phyloP scores from a whole-genome alignment of 352 stramenopile genomes.

The Pythium aphanidermatum region DNA sequence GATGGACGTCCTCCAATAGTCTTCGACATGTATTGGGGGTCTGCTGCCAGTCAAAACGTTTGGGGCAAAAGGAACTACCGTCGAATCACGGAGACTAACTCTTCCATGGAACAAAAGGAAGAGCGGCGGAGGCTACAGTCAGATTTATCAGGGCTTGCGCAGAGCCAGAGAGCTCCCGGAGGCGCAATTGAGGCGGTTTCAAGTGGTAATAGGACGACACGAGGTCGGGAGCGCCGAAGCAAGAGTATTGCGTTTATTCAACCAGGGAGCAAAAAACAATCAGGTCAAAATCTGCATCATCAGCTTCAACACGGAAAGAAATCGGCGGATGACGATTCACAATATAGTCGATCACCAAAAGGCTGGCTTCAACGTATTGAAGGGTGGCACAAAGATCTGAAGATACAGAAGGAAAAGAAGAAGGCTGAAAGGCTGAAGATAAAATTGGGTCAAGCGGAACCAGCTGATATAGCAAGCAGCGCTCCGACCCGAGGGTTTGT shows the following conservation, averaged over 20 bases:
- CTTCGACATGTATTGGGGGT: constrained; percentile 62
- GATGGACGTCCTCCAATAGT: constrained; percentile 29
- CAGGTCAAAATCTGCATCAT: constrained; percentile 16
- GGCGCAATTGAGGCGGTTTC: constrained; percentile 10
- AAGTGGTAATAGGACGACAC: not conserved
- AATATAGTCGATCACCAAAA: constrained; percentile 49
- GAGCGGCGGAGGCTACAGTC: constrained; percentile 36
- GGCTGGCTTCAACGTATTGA: constrained; percentile 77
- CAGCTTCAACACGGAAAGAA: constrained; percentile 6
- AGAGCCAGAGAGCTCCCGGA: constrained; percentile 7
- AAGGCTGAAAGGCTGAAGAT: constrained; percentile 61
- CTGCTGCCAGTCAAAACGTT: constrained; percentile 45
- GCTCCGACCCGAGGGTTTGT: constrained; percentile 21
- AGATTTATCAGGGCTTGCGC: constrained; percentile 21
- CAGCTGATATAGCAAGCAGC: constrained; percentile 10
- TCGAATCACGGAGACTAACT: constrained; percentile 25
- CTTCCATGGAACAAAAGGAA: constrained; percentile 24
- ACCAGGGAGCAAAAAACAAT: constrained; percentile 21
- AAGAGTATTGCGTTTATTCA: constrained; percentile 66
- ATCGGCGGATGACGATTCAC: constrained; percentile 29
- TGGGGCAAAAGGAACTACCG: constrained; percentile 50
- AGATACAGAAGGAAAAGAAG: constrained; percentile 72
- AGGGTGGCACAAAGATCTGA: constrained; percentile 76
- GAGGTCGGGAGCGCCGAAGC: constrained; percentile 32
- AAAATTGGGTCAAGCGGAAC: constrained; percentile 29